Evolutionary conservation across 495 filamentous ascomycete species (phyloP).

Genomic region (Pyronema domesticum): DNA sequence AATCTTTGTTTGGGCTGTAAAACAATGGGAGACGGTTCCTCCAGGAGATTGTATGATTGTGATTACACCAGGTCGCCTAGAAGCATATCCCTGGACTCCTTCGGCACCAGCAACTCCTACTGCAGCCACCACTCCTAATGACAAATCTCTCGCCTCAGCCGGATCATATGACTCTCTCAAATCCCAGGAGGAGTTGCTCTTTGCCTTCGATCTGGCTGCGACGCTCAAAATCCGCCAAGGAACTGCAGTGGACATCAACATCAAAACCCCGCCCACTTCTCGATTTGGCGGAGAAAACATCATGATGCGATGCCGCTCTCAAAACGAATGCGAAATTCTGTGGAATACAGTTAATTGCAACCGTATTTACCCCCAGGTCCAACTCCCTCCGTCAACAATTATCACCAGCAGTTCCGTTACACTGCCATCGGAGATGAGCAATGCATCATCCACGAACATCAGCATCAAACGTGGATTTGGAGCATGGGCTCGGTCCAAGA

Average conservation of each 20-base stretch:
- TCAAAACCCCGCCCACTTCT: conserved; percentile 59
- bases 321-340: conserved; percentile 58
- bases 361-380: conserved; percentile 18
- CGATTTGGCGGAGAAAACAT: conserved; percentile 57
- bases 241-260: conserved; percentile 82
- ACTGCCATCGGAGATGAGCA: conserved; percentile 15
- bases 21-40: conserved; percentile 59
- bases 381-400: conserved; percentile 12
- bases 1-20: conserved; percentile 72
- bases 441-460: conserved; percentile 11
- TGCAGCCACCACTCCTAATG: not conserved
- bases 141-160: not conserved
- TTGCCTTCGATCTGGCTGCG: conserved; percentile 72
- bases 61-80: conserved; percentile 68
- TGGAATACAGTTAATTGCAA: conserved; percentile 63
- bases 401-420: conserved; percentile 4
- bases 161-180: not conserved
- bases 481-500: conserved; percentile 20
- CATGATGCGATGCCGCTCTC: conserved; percentile 69
- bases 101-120: not conserved
- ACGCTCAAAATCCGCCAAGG: conserved; percentile 72
- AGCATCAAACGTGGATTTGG: conserved; percentile 23
- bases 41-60: conserved; percentile 61
- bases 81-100: conserved; percentile 29
- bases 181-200: not conserved